Evolutionary conservation across 176 grass and related monocot species (phyloP).

Genomic region (Hsuehochloa calcarea): DNA sequence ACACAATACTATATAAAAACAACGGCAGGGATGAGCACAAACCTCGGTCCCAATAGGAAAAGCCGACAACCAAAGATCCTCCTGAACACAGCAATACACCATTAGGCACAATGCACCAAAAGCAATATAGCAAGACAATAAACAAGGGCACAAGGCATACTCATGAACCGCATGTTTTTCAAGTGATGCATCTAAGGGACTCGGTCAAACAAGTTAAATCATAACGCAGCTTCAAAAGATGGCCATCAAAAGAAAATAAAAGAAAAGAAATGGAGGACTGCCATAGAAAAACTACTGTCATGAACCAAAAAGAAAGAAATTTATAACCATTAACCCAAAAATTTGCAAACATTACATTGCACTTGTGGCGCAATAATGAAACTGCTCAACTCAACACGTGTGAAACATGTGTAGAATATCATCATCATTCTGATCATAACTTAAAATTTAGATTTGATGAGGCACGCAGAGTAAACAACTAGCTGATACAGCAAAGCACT

Average conservation of each 20-base stretch:
- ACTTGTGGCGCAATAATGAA: not conserved
- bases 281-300: not conserved
- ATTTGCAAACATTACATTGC: not conserved
- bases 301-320: not conserved
- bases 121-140: not conserved
- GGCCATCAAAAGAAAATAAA: not conserved
- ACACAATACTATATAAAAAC: not conserved
- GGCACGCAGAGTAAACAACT: not conserved
- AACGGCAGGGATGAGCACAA: not conserved
- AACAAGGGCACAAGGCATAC: not conserved
- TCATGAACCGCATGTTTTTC: not conserved
- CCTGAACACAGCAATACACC: conserved; percentile 38
- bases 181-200: not conserved
- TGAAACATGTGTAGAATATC: not conserved
- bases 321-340: not conserved
- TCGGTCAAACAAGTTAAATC: not conserved
- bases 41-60: conserved; percentile 83
- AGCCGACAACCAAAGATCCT: conserved; percentile 69
- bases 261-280: not conserved
- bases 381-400: not conserved
- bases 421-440: not conserved
- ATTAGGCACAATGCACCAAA: not conserved
- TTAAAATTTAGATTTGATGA: not conserved
- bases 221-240: not conserved
- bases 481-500: not conserved